phyloP scores from a whole-genome alignment of 345 rosid genomes.

The Arabis hirsuta region DNA sequence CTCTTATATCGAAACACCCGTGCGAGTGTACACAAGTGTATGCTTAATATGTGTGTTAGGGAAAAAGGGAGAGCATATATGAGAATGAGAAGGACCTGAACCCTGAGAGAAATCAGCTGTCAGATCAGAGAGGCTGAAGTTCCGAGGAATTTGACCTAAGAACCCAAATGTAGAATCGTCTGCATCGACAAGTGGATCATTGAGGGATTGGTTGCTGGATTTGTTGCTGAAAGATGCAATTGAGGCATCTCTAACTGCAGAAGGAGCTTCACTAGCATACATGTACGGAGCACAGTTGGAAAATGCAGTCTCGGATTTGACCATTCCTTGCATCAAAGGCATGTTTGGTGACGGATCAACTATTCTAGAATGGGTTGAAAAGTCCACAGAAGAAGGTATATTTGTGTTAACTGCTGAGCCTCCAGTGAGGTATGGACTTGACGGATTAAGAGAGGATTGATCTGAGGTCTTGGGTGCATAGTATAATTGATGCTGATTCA shows the following conservation, averaged over 20 bases:
- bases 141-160: slow-evolving; percentile 72
- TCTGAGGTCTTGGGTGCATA: slow-evolving; percentile 58
- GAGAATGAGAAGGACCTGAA: slow-evolving; percentile 61
- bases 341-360: slow-evolving; percentile 58
- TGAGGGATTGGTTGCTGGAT: slow-evolving; percentile 66
- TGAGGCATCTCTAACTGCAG: slow-evolving; percentile 63
- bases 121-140: slow-evolving; percentile 88
- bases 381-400: slow-evolving; percentile 55
- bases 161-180: slow-evolving; percentile 70
- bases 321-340: slow-evolving; percentile 67
- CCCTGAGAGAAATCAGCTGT: slow-evolving; percentile 79
- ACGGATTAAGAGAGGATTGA: slow-evolving; percentile 45
- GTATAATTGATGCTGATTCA: slow-evolving; percentile 63
- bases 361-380: slow-evolving; percentile 61
- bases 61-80: neutral
- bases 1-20: neutral
- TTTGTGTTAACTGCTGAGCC: slow-evolving; percentile 56
- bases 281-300: slow-evolving; percentile 60
- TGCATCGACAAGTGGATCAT: slow-evolving; percentile 68
- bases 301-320: slow-evolving; percentile 71
- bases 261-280: slow-evolving; percentile 64
- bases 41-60: slow-evolving; percentile 1
- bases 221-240: slow-evolving; percentile 78
- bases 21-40: neutral
- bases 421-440: slow-evolving; percentile 64